Evolutionary conservation across 208 protist genomes (phyloP).

Genomic region (Leishmania mexicana): DNA sequence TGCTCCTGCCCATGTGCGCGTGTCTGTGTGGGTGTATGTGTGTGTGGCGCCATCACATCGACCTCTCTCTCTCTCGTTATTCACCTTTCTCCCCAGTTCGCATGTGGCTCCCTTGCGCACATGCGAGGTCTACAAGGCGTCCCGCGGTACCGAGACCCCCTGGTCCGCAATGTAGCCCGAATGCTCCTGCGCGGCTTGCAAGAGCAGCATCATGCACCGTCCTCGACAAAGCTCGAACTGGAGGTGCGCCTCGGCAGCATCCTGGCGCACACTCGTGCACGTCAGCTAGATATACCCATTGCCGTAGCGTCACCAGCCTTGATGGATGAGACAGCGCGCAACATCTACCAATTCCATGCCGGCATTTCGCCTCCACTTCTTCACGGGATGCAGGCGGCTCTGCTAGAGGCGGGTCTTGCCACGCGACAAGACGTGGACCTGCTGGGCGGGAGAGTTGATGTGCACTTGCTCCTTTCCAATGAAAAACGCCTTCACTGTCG

Average conservation of each 20-base stretch:
- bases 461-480: constrained; percentile 6
- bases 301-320: constrained; percentile 39
- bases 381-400: constrained; percentile 15
- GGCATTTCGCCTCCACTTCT: constrained; percentile 3
- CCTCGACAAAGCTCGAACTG: constrained; percentile 43
- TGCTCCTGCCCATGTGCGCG: background rate
- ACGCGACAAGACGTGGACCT: background rate
- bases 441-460: background rate
- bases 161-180: constrained; percentile 35
- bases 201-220: constrained; percentile 35
- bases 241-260: constrained; percentile 63
- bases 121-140: constrained; percentile 16
- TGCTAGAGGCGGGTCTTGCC: constrained; percentile 13
- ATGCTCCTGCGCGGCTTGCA: constrained; percentile 45
- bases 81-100: background rate
- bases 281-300: constrained; percentile 35
- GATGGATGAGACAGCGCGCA: constrained; percentile 21
- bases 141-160: constrained; percentile 53
- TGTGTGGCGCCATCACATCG: background rate
- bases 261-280: constrained; percentile 22
- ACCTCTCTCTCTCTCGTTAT: background rate
- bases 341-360: constrained; percentile 28
- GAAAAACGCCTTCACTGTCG: constrained; percentile 3
- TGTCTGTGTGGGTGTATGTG: background rate
- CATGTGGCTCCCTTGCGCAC: background rate